Conservation (phyloP, 257 asterid species). For the Eucommia ulmoides region DNA sequence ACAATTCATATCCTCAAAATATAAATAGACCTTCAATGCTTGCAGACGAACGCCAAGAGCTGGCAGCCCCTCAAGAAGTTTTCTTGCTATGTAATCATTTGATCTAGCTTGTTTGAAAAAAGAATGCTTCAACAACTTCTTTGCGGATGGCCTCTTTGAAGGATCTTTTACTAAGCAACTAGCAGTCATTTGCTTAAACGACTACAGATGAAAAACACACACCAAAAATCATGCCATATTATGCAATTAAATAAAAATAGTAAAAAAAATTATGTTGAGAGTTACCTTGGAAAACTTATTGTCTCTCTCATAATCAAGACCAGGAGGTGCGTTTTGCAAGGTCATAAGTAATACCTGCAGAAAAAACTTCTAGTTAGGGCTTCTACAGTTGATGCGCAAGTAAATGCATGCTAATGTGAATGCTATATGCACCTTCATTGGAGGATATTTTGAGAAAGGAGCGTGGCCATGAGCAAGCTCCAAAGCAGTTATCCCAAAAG, state of each 20-base stretch:
- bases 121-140: slow-evolving; percentile 69
- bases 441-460: slow-evolving; percentile 98
- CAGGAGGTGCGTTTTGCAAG: slow-evolving; percentile 98
- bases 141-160: slow-evolving; percentile 87
- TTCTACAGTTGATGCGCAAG: not conserved
- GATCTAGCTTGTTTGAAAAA: slow-evolving; percentile 96
- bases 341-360: slow-evolving; percentile 91
- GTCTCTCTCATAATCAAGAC: slow-evolving; percentile 96
- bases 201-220: slow-evolving; percentile 35
- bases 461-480: slow-evolving; percentile 99
- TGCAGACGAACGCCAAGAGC: slow-evolving; percentile 78
- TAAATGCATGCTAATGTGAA: slow-evolving; percentile 4
- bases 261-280: too few relatives aligned
- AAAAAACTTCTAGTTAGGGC: slow-evolving; percentile 5
- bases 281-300: slow-evolving; percentile 88
- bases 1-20: slow-evolving; percentile 1
- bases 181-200: slow-evolving; percentile 94
- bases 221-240: too few relatives aligned
- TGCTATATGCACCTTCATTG: slow-evolving; percentile 64
- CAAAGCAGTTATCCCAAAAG: slow-evolving; percentile 97
- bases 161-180: slow-evolving; percentile 99
- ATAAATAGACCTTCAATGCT: slow-evolving; percentile 64
- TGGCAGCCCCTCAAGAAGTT: slow-evolving; percentile 82
- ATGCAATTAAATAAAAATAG: too few relatives aligned
- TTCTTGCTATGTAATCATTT: slow-evolving; percentile 61